Base-by-base conservation (phyloP, 352 stramenopile species). In the Plasmopara viticola region DNA sequence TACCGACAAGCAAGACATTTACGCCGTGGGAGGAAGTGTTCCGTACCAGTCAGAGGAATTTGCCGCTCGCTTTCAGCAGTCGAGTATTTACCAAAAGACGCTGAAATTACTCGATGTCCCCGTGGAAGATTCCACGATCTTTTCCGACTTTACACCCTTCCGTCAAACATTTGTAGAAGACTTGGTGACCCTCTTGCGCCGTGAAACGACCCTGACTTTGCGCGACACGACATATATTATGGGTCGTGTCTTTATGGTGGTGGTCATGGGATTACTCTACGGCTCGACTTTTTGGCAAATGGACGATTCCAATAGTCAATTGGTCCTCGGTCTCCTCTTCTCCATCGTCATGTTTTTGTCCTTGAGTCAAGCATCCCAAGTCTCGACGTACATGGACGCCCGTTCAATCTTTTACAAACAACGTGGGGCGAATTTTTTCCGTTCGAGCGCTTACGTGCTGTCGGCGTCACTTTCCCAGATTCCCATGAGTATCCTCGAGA, bases 321-420 rank as follows among this genome's bases (percentile, higher is more conserved):
- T 85, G 20, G 66, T 89, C 9, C 62, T 96, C 14, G 87, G 90
- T 53, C 64, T 96, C 40, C 60, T 97, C 1, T 97, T 96, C 61
- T 86, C 88, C 15, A 75, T 67, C 41, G 72, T 85, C 29, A 88
- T 97, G 60, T 96, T 94, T 56, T 62, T 94, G 5, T 85, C 78
- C 5, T 58, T 97, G 51, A 82, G 84, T 18, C 74, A 85, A 29
- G 86, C 90, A 20, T 64, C 85, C 0, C 77, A 92, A 51, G 64
- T 97, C 10, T 63, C 84, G 12, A 80, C 74, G 18, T 88, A 91
- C 49, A 87, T 96, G 52, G 70, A 81, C 12, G 70, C 68, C 12
- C 79, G 78, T 12, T 46, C 44, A 0, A 62, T 91, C 14, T 97
- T 94, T 65, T 95, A 96, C 74, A 96, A 95, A 58, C 88, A 97